phyloP scores from a whole-genome alignment of 2,329 filamentous ascomycete species.

The Penicillium sp. region DNA sequence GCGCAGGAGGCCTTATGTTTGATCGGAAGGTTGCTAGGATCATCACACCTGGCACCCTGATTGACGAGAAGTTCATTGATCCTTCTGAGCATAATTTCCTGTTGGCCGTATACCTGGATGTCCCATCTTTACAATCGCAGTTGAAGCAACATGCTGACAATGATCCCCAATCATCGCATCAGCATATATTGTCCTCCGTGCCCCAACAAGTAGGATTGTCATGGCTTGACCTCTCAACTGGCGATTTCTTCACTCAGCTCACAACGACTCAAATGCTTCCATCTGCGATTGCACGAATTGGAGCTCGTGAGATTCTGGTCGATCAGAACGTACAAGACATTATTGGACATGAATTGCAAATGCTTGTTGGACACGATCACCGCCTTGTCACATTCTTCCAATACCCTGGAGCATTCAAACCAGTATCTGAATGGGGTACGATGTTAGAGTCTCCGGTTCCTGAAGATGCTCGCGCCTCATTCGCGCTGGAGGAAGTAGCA shows the following conservation, averaged over 20 bases:
- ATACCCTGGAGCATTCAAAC: slow-evolving; percentile 43
- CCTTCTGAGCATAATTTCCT: slow-evolving; percentile 92
- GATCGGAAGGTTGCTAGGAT: slow-evolving; percentile 81
- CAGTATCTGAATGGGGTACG: slow-evolving; percentile 64
- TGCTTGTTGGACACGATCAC: slow-evolving; percentile 70
- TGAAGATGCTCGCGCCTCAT: slow-evolving; percentile 50
- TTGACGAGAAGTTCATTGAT: slow-evolving; percentile 97
- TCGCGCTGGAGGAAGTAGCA: slow-evolving; percentile 66
- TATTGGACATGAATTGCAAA: slow-evolving; percentile 61
- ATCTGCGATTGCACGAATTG: slow-evolving; percentile 78
- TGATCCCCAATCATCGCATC: slow-evolving; percentile 19
- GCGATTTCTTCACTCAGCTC: slow-evolving; percentile 83
- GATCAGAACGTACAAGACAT: slow-evolving; percentile 60
- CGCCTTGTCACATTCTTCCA: slow-evolving; percentile 72
- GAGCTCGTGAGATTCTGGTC: slow-evolving; percentile 79
- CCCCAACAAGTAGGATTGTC: slow-evolving; percentile 67
- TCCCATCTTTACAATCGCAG: slow-evolving; percentile 17
- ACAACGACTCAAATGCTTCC: slow-evolving; percentile 68
- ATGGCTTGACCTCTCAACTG: slow-evolving; percentile 94
- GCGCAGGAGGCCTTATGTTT: slow-evolving; percentile 75
- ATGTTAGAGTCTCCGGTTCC: slow-evolving; percentile 74
- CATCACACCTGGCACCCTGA: slow-evolving; percentile 89
- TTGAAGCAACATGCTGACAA: slow-evolving; percentile 19
- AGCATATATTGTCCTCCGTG: slow-evolving; percentile 30
- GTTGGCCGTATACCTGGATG: slow-evolving; percentile 68